Conservation (phyloP, 2,329 filamentous ascomycete species). For the Cordyceps pruinosa region DNA sequence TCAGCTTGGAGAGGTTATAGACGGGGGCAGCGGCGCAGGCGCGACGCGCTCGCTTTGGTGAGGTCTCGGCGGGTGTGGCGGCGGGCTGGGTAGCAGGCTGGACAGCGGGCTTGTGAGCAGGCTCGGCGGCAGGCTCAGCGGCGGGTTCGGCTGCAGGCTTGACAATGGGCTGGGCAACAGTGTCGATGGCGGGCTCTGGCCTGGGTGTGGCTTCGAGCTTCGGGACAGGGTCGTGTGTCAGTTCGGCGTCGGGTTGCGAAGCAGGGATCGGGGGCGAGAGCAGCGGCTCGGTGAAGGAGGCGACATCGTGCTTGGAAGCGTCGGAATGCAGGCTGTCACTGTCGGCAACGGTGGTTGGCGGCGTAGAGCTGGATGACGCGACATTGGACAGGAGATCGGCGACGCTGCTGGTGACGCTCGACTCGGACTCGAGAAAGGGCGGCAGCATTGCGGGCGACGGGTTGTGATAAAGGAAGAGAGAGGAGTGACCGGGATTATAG, state of each 20-base stretch:
- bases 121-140: not conserved
- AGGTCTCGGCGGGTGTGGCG: not conserved
- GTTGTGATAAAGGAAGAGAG: not conserved
- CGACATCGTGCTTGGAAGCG: constrained; percentile 32
- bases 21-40: constrained; percentile 49
- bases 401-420: constrained; percentile 24
- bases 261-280: constrained; percentile 15
- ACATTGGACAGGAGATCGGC: constrained; percentile 41
- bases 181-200: not conserved
- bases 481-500: not conserved
- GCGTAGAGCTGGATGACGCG: constrained; percentile 55
- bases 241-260: constrained; percentile 12
- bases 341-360: constrained; percentile 57
- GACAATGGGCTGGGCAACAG: not conserved
- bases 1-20: constrained; percentile 60
- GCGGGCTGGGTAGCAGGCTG: constrained; percentile 24
- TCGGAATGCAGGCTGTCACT: constrained; percentile 49
- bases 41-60: constrained; percentile 43
- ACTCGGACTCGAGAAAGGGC: constrained; percentile 25
- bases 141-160: not conserved
- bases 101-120: not conserved
- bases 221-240: constrained; percentile 21
- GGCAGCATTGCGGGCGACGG: constrained; percentile 20
- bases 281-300: constrained; percentile 20
- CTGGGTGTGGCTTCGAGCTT: not conserved